Conservation (phyloP, 139 green algal species). For the Deuterostichococcus epilithicus region DNA sequence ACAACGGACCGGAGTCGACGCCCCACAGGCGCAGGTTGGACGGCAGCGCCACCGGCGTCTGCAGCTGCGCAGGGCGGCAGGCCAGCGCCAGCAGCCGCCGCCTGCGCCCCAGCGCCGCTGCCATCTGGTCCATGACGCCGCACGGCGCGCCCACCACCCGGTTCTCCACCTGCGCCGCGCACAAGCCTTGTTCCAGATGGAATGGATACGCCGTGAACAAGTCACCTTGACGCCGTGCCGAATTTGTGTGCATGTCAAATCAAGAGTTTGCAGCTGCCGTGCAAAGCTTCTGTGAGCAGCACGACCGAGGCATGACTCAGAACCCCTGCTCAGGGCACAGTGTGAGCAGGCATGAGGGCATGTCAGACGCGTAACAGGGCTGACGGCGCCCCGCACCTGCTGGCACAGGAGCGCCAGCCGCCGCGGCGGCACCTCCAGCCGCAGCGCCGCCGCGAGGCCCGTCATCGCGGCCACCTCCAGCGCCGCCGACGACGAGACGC, state of each 20-base stretch:
- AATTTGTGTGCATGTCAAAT: too few relatives aligned
- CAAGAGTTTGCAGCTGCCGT: too few relatives aligned
- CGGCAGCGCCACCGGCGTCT: constrained; percentile 62
- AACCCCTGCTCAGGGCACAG: too few relatives aligned
- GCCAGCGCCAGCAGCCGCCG: constrained; percentile 70
- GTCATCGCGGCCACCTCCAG: constrained; percentile 88
- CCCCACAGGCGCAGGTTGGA: constrained; percentile 67
- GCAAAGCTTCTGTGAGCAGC: too few relatives aligned
- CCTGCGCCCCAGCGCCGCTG: constrained; percentile 60
- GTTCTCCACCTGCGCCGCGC: constrained; percentile 79
- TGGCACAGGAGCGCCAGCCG: constrained; percentile 81
- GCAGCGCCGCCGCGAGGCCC: constrained; percentile 57
- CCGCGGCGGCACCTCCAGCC: constrained; percentile 33
- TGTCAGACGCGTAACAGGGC: too few relatives aligned
- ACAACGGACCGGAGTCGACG: constrained; percentile 69
- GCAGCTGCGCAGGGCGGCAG: constrained; percentile 82
- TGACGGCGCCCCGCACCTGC: constrained; percentile 20
- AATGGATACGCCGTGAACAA: too few relatives aligned
- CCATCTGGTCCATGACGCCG: constrained; percentile 97
- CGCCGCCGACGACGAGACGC: constrained; percentile 84
- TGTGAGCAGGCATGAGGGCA: too few relatives aligned
- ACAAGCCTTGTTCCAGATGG: too few relatives aligned
- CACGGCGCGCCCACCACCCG: constrained; percentile 88
- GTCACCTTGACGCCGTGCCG: too few relatives aligned
- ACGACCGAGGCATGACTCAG: too few relatives aligned